These are phyloP conservation scores for Plectosphaerella plurivora DNA, from an alignment of 2,329 filamentous ascomycete species.

Conservation along the genomic window DNA sequence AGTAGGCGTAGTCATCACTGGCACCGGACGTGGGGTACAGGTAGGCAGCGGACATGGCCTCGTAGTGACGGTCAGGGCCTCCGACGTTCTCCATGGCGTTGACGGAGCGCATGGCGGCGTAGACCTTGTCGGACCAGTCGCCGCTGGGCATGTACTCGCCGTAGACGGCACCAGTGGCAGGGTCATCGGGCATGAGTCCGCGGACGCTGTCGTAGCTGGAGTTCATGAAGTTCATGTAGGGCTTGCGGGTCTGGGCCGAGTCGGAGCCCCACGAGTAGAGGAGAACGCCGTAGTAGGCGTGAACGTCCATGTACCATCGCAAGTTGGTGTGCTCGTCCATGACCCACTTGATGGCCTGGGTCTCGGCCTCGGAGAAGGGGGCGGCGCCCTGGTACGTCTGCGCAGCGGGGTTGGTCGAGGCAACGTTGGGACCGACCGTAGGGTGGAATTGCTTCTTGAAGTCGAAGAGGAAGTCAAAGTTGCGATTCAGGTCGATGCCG, in stretches of 20 bases:
- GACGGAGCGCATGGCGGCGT: constrained; percentile 27
- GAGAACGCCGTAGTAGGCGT: constrained; percentile 42
- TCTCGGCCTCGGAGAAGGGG: constrained; percentile 52
- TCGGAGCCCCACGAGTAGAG: constrained; percentile 56
- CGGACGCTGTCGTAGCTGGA: constrained; percentile 44
- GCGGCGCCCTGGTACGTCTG: constrained; percentile 46
- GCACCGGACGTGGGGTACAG: constrained; percentile 42
- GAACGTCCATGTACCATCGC: constrained; percentile 55
- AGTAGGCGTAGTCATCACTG: constrained; percentile 42
- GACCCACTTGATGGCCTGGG: constrained; percentile 47
- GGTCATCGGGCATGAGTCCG: constrained; percentile 36
- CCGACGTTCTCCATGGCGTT: constrained; percentile 33
- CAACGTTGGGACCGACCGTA: constrained; percentile 29
- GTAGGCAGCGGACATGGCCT: constrained; percentile 29
- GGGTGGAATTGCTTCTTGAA: constrained; percentile 38
- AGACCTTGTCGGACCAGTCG: constrained; percentile 27
- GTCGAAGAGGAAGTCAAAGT: constrained; percentile 56
- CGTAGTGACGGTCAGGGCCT: constrained; percentile 24
- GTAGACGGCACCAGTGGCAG: constrained; percentile 27
- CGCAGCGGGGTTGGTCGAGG: constrained; percentile 36
- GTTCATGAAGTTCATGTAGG: constrained; percentile 49
- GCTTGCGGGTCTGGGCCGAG: constrained; percentile 39
- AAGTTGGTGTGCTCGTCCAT: constrained; percentile 44
- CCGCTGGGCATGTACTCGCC: constrained; percentile 37
- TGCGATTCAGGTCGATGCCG: constrained; percentile 51